These are phyloP conservation scores for Elongisporangium undulatum DNA, from an alignment of 352 stramenopile genomes.

Conservation along the genomic window DNA sequence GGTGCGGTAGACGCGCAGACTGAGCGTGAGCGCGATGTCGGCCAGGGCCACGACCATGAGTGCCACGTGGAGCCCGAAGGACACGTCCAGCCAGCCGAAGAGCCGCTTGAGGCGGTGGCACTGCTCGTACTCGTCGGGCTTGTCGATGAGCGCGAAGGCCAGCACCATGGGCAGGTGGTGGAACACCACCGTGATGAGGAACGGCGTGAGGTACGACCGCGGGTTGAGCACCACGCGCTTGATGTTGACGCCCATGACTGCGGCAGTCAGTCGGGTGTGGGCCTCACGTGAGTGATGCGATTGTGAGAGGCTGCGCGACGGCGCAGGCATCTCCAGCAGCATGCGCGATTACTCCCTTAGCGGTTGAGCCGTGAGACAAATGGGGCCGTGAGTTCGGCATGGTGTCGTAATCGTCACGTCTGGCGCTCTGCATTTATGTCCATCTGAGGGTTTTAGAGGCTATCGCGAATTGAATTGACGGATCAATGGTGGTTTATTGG, in stretches of 20 bases:
- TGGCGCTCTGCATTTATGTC: not conserved
- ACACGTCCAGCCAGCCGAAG: constrained; percentile 47
- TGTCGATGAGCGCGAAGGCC: constrained; percentile 35
- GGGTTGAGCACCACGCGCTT: constrained; percentile 78
- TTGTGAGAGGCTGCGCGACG: not conserved
- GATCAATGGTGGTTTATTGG: not conserved
- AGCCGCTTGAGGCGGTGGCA: constrained; percentile 46
- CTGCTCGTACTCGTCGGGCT: constrained; percentile 24
- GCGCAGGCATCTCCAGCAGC: not conserved
- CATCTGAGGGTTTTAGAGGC: not conserved
- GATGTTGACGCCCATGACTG: constrained; percentile 24
- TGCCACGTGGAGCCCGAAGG: constrained; percentile 50
- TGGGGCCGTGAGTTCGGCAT: not conserved
- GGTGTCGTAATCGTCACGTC: not conserved
- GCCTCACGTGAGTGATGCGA: not conserved
- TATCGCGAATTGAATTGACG: not conserved
- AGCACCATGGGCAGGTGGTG: constrained; percentile 71
- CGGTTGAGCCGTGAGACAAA: not conserved
- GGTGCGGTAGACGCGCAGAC: constrained; percentile 50
- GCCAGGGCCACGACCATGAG: constrained; percentile 32
- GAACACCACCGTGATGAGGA: constrained; percentile 43
- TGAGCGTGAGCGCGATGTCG: constrained; percentile 40
- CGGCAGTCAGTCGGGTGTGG: not conserved
- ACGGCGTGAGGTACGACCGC: constrained; percentile 64
- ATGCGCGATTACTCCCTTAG: not conserved